Evolutionary conservation across 164 flowering plant genomes (phyloP).

Genomic region (Stephania japonica): DNA sequence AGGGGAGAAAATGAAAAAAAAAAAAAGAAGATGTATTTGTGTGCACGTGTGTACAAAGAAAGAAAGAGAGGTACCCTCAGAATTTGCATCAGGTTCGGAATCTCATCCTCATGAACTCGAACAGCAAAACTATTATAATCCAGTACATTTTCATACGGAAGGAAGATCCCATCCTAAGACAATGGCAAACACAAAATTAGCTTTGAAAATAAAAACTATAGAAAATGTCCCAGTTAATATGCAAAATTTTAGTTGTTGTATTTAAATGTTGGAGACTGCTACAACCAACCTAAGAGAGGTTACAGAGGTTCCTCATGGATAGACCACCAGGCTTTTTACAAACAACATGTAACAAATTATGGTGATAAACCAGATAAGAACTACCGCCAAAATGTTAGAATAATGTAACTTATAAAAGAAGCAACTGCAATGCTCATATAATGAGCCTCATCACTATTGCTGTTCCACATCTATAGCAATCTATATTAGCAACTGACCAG

Average conservation of each 20-base stretch:
- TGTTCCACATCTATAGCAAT: neutral
- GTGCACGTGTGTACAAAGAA: neutral
- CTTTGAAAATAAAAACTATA: neutral
- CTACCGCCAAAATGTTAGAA: no score
- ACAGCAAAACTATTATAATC: slow-evolving; percentile 91
- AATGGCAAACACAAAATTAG: neutral
- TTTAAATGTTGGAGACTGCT: no score
- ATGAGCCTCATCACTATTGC: neutral
- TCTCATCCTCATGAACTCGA: slow-evolving; percentile 81
- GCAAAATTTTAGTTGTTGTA: no score
- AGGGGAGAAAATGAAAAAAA: neutral
- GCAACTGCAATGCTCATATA: neutral
- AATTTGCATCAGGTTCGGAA: slow-evolving; percentile 69
- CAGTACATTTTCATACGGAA: slow-evolving; percentile 90
- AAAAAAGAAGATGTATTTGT: no score
- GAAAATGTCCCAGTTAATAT: no score
- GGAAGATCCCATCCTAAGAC: slow-evolving; percentile 84
- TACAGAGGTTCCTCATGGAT: no score
- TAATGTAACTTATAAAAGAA: no score
- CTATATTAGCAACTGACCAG: neutral
- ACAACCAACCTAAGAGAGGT: no score
- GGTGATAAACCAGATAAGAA: no score
- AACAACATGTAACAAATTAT: no score
- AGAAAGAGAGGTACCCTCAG: slow-evolving; percentile 55
- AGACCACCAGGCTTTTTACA: no score